Percentiles rank a stretch among this genome's conserved stretches.
phyloP scores from a whole-genome alignment of 495 filamentous ascomycete genomes.

The Friedmanniomyces endolithicus region DNA sequence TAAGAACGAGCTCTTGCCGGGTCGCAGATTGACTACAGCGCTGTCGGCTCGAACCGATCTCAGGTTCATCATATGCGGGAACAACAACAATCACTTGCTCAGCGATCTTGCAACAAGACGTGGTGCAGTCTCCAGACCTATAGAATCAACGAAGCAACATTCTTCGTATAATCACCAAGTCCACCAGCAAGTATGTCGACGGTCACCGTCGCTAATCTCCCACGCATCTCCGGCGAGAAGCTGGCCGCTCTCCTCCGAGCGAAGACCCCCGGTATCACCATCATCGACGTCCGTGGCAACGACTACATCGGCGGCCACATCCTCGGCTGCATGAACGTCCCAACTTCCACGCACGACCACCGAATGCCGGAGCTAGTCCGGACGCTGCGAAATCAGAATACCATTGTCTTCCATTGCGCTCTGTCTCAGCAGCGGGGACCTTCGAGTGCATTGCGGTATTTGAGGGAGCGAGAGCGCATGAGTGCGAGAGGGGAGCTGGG shows the following conservation, averaged over 20 bases:
- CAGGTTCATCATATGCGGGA: no score
- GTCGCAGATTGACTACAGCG: no score
- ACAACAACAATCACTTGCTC: no score
- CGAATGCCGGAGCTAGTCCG: slow-evolving; percentile 70
- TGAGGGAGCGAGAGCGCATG: slow-evolving; percentile 48
- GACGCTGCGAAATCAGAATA: slow-evolving; percentile 61
- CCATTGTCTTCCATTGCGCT: slow-evolving; percentile 91
- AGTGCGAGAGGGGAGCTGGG: slow-evolving; percentile 30
- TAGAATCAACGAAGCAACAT: not conserved
- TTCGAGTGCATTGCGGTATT: slow-evolving; percentile 53
- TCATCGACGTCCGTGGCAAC: slow-evolving; percentile 82
- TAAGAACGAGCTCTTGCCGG: no score
- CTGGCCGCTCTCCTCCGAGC: slow-evolving; percentile 46
- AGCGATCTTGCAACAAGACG: no score
- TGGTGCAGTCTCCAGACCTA: no score
- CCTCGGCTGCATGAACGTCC: slow-evolving; percentile 53
- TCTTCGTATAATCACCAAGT: not conserved
- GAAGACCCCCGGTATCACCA: slow-evolving; percentile 46
- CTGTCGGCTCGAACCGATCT: no score
- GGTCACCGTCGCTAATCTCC: slow-evolving; percentile 46
- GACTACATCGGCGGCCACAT: slow-evolving; percentile 96
- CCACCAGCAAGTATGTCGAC: slow-evolving; percentile 36
- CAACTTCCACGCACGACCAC: slow-evolving; percentile 58
- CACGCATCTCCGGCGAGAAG: slow-evolving; percentile 49
- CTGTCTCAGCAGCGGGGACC: slow-evolving; percentile 80